Evolutionary conservation across 306 rosid species (phyloP).

Genomic region (Luffa aegyptiaca): DNA sequence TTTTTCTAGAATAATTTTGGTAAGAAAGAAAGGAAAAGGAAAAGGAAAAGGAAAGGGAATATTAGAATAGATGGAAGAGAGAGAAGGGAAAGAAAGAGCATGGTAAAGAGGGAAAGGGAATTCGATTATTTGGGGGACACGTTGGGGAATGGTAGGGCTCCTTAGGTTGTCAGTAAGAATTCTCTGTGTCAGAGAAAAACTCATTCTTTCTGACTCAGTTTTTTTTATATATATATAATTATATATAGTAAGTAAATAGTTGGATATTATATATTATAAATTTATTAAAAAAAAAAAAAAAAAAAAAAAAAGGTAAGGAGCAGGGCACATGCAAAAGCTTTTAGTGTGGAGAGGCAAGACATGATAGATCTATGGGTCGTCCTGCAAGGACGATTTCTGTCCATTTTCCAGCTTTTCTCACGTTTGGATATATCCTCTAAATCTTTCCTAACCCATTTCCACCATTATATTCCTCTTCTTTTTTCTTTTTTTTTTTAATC

Average conservation of each 20-base stretch:
- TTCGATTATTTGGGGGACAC: conserved; percentile 2
- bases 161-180: conserved; percentile 7
- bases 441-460: background rate
- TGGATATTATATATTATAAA: background rate
- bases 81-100: background rate
- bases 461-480: background rate
- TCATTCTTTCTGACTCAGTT: conserved; percentile 1
- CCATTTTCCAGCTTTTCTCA: conserved; percentile 47
- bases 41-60: too few species aligned
- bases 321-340: conserved; percentile 25
- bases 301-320: background rate
- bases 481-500: background rate
- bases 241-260: background rate
- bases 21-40: too few species aligned
- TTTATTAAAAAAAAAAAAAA: background rate
- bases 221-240: background rate
- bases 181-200: conserved; percentile 8
- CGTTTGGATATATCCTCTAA: conserved; percentile 14
- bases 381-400: conserved; percentile 49
- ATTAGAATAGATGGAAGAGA: background rate
- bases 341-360: conserved; percentile 11
- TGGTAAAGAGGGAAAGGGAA: background rate
- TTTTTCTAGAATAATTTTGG: too few species aligned
- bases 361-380: conserved; percentile 21
- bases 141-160: background rate